These are phyloP conservation scores for Gremmenia infestans DNA, from an alignment of 2,329 filamentous ascomycete genomes.

Conservation along the genomic window DNA sequence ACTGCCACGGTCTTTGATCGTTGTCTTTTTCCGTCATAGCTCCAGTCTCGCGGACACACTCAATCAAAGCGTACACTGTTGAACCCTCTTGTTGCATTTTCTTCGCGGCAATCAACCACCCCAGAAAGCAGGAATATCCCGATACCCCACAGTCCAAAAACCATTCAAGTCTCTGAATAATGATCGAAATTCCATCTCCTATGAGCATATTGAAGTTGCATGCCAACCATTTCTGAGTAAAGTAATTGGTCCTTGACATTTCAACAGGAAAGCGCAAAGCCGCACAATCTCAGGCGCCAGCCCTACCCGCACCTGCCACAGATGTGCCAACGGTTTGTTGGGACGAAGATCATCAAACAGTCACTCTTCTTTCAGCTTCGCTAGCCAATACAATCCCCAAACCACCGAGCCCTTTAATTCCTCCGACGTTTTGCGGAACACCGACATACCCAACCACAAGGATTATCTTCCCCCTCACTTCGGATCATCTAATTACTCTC, in stretches of 20 bases:
- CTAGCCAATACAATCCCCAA: neutral
- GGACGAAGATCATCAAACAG: constrained; percentile 7
- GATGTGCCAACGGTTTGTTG: constrained; percentile 5
- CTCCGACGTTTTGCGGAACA: neutral
- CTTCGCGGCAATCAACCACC: too few relatives aligned
- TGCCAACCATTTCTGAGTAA: neutral
- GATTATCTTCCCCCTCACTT: constrained; percentile 35
- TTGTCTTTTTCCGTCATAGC: too few relatives aligned
- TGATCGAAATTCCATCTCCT: too few relatives aligned
- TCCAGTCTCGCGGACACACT: too few relatives aligned
- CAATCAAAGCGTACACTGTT: too few relatives aligned
- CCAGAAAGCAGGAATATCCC: too few relatives aligned
- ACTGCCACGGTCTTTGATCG: too few relatives aligned
- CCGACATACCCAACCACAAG: neutral
- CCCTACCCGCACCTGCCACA: neutral
- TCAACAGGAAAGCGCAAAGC: constrained; percentile 5
- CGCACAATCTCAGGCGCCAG: neutral
- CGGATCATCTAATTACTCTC: constrained; percentile 39
- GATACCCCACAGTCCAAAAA: too few relatives aligned
- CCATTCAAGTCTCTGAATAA: too few relatives aligned
- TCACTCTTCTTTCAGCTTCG: neutral
- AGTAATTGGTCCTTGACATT: neutral
- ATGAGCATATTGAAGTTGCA: too few relatives aligned
- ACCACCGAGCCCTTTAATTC: neutral
- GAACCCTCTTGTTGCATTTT: too few relatives aligned